Evolutionary conservation across 352 stramenopile species (phyloP), one percentile per base, ranked within the genome.

Genomic region (Phytophthora pinifolia): DNA sequence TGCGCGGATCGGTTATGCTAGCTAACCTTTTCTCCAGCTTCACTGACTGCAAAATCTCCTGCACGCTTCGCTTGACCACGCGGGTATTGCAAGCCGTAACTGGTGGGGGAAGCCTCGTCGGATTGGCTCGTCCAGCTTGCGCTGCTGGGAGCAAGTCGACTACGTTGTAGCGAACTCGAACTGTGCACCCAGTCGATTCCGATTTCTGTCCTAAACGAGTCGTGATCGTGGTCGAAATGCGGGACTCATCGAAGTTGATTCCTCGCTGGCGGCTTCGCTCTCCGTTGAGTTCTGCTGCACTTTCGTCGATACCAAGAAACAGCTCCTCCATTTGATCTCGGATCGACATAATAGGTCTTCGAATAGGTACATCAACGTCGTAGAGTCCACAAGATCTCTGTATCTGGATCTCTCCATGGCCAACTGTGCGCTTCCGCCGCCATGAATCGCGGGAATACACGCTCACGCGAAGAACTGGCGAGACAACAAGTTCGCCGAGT

Each of bases 61-160:
- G 71, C 2, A 91, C 80, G 9, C 78, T 88, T 45, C 80, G 74
- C 47, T 91, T 89, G 17, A 89, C 58, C n/a, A 86, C 51, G 0
- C 50, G 65, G 4, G 44, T 47, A 37, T 34, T 59, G 8, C 6
- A 3, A 35, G 13, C 27, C 18, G 37, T 39, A 20, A 15, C 10
- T 42, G 35, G 17, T 22, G 27, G 27, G 4, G 25, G 30, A 33
- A 35, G 6, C 29, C 34, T 44, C 10, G 4, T 31, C 20, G 38
- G 13, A 9, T 42, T 48, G 12, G 2, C 32, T 0, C 33, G 31
- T 12, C 4, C 12, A 22, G n/a, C 15, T 17, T 34, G 45, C 9
- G 50, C 34, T 22, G 30, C 20, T 59, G 57, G 50, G 17, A 37
- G 35, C 31, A 60, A 34, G 20, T 70, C 53, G n/a, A 62, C 58